Percentiles rank a stretch among this genome's conserved stretches.
These are phyloP conservation scores for Fimicolochytrium jonesii DNA, from an alignment of 192 early-diverging fungal species.

Conservation along the genomic window DNA sequence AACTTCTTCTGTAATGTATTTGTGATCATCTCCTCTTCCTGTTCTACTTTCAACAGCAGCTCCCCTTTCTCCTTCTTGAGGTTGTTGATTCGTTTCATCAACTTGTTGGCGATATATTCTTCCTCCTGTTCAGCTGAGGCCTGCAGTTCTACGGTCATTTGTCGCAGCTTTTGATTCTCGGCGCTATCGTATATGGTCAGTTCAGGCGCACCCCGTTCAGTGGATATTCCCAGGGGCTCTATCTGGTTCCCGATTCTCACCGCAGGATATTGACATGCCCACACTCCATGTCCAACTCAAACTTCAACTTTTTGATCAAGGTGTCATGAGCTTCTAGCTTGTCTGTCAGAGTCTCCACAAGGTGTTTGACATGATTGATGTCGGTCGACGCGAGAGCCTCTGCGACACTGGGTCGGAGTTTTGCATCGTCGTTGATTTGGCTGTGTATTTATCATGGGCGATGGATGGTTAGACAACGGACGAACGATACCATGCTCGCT, in stretches of 20 bases:
- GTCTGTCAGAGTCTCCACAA: conserved; percentile 19
- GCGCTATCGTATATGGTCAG: conserved; percentile 19
- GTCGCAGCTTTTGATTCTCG: conserved; percentile 31
- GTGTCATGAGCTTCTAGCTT: conserved; percentile 17
- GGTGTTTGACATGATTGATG: conserved; percentile 9
- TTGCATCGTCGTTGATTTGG: no score
- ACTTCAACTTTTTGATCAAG: conserved; percentile 32
- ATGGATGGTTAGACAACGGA: no score
- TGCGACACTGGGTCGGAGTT: no score
- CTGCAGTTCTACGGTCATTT: conserved; percentile 35
- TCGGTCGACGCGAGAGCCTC: conserved; percentile 7
- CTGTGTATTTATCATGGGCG: no score
- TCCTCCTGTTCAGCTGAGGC: conserved; percentile 38
- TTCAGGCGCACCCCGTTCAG: no score
- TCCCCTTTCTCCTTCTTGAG: conserved; percentile 79
- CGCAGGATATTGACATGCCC: conserved; percentile 39
- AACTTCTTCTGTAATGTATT: conserved; percentile 76
- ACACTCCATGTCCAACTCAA: conserved; percentile 40
- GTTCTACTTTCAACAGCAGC: conserved; percentile 69
- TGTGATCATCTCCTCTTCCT: conserved; percentile 77
- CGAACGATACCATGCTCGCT: no score
- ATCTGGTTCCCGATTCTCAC: no score
- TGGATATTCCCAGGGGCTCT: neutral
- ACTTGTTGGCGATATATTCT: conserved; percentile 74
- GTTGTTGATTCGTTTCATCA: conserved; percentile 67